Percentiles rank a stretch among this genome's conserved stretches.
phyloP scores from a whole-genome alignment of 1,139 yeast genomes.

The Pichia sp. region DNA sequence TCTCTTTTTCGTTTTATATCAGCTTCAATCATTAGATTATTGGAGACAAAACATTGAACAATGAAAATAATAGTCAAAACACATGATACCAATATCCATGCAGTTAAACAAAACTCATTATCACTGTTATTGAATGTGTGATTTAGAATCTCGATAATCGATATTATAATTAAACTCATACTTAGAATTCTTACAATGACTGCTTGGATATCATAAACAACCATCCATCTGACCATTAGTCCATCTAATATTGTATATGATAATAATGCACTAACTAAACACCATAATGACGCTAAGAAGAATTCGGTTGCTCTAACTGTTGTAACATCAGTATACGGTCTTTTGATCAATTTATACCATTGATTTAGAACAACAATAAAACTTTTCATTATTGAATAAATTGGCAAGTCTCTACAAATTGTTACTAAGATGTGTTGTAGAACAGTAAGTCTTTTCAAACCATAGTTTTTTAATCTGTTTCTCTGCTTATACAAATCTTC shows the following conservation, averaged over 20 bases:
- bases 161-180: conserved; percentile 66
- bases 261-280: conserved; percentile 78
- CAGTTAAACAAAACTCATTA: conserved; percentile 62
- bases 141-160: conserved; percentile 62
- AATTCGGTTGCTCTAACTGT: conserved; percentile 64
- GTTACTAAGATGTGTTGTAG: conserved; percentile 72
- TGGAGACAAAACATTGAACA: conserved; percentile 82
- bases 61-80: conserved; percentile 77
- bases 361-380: conserved; percentile 23
- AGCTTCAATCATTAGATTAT: conserved; percentile 59
- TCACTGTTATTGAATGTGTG: conserved; percentile 51
- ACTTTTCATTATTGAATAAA: conserved; percentile 26
- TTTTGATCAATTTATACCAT: conserved; percentile 22
- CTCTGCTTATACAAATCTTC: conserved; percentile 24
- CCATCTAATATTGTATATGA: conserved; percentile 85
- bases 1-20: conserved; percentile 18
- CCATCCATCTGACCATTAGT: conserved; percentile 88
- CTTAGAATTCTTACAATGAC: conserved; percentile 82
- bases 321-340: conserved; percentile 32
- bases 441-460: conserved; percentile 63
- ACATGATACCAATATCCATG: conserved; percentile 88
- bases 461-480: conserved; percentile 45
- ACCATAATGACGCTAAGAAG: conserved; percentile 69
- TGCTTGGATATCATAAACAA: conserved; percentile 80
- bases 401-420: conserved; percentile 63